A percentile compares a stretch with the other conserved stretches of the same genome.
Evolutionary conservation across 768 basidiomycete species (phyloP).

Genomic region (Boletus speciosus): DNA sequence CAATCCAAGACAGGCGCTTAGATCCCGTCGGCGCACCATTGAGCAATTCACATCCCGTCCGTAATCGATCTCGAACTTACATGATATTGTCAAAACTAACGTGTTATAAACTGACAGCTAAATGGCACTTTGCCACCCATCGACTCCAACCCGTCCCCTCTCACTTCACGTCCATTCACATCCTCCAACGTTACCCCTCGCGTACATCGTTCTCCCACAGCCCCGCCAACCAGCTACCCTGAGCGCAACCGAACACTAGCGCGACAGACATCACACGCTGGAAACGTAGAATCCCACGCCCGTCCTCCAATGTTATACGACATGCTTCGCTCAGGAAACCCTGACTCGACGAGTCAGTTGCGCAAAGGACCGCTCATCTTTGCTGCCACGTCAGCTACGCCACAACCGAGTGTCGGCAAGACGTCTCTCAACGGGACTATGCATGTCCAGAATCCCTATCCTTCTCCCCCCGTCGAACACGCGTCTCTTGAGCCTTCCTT

Average conservation of each 20-base stretch:
- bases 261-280: constrained; percentile 2
- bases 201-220: constrained; percentile 10
- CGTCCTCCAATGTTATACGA: constrained; percentile 19
- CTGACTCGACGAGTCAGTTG: constrained; percentile 16
- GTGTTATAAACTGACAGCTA: constrained; percentile 20
- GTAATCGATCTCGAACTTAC: constrained; percentile 14
- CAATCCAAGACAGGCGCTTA: constrained; percentile 6
- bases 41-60: constrained; percentile 16
- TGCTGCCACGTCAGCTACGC: constrained; percentile 46
- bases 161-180: constrained; percentile 10
- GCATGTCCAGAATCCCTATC: constrained; percentile 15
- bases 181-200: constrained; percentile 2
- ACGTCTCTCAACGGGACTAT: background rate
- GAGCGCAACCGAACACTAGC: constrained; percentile 8
- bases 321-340: constrained; percentile 16
- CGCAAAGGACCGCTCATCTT: constrained; percentile 63
- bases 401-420: constrained; percentile 14
- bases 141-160: background rate
- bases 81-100: constrained; percentile 15
- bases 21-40: constrained; percentile 11
- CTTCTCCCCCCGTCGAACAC: constrained; percentile 29
- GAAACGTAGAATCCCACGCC: background rate
- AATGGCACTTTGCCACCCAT: constrained; percentile 1
- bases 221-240: constrained; percentile 18
- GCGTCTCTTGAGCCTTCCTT: constrained; percentile 4